phyloP scores from a whole-genome alignment of 768 basidiomycete species.

The Cytidiella melzeri region DNA sequence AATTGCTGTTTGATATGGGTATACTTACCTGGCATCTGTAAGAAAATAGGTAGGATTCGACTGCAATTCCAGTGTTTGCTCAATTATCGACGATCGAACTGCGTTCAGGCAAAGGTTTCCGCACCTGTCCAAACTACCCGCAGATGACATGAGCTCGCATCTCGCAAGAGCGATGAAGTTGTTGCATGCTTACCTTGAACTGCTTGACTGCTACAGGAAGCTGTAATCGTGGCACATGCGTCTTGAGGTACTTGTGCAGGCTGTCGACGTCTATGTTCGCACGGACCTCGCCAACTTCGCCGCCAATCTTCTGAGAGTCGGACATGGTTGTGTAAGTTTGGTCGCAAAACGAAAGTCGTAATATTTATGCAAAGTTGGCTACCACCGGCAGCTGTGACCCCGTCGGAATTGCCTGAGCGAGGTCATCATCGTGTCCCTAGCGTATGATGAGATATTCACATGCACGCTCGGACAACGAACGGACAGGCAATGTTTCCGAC shows the following conservation, averaged over 20 bases:
- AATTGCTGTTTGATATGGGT: background rate
- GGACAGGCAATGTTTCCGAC: background rate
- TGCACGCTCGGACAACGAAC: background rate
- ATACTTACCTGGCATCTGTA: constrained; percentile 59
- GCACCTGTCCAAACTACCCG: constrained; percentile 91
- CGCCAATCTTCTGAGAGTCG: constrained; percentile 49
- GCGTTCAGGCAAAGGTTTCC: too few relatives aligned
- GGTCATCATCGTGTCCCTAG: too few relatives aligned
- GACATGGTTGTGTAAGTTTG: constrained; percentile 14
- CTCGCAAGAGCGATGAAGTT: background rate
- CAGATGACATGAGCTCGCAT: background rate
- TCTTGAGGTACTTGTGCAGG: constrained; percentile 60
- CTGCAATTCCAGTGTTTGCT: too few relatives aligned
- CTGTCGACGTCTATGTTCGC: constrained; percentile 59
- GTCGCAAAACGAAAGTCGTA: too few relatives aligned
- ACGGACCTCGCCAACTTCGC: constrained; percentile 70
- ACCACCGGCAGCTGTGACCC: too few relatives aligned
- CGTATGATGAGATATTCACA: too few relatives aligned
- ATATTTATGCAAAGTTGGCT: too few relatives aligned
- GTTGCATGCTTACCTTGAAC: constrained; percentile 64
- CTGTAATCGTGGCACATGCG: constrained; percentile 46
- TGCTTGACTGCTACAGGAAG: constrained; percentile 79
- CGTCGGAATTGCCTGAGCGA: too few relatives aligned
- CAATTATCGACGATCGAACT: too few relatives aligned
- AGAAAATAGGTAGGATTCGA: constrained; percentile 97